These are phyloP conservation scores for Parasarocladium wereldwijsianum DNA, from an alignment of 2,329 filamentous ascomycete genomes.

Conservation along the genomic window DNA sequence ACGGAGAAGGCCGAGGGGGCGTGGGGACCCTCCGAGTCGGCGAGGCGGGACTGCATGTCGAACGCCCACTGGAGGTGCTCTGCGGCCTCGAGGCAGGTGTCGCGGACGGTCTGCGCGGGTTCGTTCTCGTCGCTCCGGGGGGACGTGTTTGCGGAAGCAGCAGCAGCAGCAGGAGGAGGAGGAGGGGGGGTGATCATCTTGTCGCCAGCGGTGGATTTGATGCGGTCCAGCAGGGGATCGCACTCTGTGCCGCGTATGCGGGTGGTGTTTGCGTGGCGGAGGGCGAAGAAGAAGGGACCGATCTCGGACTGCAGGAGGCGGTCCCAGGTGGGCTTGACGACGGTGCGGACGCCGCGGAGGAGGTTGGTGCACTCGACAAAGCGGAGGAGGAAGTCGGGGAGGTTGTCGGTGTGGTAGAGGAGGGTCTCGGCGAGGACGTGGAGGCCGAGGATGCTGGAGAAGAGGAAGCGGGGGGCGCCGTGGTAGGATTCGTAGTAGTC, in stretches of 20 bases:
- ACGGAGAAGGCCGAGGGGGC: constrained; percentile 19
- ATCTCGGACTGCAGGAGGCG: constrained; percentile 21
- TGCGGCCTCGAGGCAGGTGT: constrained; percentile 16
- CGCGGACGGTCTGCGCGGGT: neutral
- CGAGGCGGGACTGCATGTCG: constrained; percentile 14
- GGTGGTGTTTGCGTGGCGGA: constrained; percentile 6
- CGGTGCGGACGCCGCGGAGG: constrained; percentile 25
- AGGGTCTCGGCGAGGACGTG: constrained; percentile 34
- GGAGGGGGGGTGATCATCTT: too few species aligned
- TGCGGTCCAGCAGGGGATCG: constrained; percentile 12
- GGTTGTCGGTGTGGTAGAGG: constrained; percentile 18
- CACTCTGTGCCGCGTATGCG: constrained; percentile 13
- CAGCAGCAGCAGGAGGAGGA: constrained; percentile 13
- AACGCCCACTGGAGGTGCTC: constrained; percentile 19
- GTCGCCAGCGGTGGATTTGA: constrained; percentile 13
- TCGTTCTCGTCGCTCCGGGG: neutral
- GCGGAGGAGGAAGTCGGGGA: constrained; percentile 23
- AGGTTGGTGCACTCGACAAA: constrained; percentile 26
- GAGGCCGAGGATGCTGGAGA: constrained; percentile 26
- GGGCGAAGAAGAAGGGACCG: constrained; percentile 10
- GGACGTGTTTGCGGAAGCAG: constrained; percentile 10
- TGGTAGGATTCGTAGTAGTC: constrained; percentile 9
- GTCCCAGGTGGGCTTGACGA: constrained; percentile 19
- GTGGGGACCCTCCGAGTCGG: constrained; percentile 11
- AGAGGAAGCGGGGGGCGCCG: constrained; percentile 27